These are phyloP conservation scores for Thraustochytrium sp. DNA, from an alignment of 352 stramenopile species.

Conservation along the genomic window DNA sequence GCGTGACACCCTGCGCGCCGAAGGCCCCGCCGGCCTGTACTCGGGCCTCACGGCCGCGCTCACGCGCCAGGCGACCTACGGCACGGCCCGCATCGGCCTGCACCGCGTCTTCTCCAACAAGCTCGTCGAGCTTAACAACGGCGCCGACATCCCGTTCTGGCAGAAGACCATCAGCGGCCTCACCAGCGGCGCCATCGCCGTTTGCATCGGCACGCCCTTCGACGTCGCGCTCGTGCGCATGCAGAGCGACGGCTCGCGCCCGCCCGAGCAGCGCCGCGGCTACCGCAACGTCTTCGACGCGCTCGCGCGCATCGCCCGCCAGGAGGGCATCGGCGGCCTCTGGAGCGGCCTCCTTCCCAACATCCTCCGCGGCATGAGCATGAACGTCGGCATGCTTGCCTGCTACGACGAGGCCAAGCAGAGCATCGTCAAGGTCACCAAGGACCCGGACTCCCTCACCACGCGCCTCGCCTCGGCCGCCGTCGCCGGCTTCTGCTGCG, in stretches of 20 bases:
- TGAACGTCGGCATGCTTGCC: conserved; percentile 99
- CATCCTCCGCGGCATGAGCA: conserved; percentile 92
- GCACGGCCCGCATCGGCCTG: conserved; percentile 57
- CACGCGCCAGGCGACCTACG: conserved; percentile 59
- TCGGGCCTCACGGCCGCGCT: conserved; percentile 61
- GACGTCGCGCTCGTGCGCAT: conserved; percentile 95
- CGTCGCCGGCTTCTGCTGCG: conserved; percentile 93
- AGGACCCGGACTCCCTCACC: conserved; percentile 54
- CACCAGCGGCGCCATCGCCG: conserved; percentile 54
- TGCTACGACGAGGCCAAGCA: conserved; percentile 98
- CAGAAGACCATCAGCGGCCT: conserved; percentile 49
- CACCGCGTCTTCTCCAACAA: conserved; percentile 50
- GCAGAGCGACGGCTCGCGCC: conserved; percentile 91
- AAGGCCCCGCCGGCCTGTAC: conserved; percentile 78
- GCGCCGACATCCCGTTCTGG: conserved; percentile 49
- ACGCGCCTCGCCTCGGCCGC: conserved; percentile 86
- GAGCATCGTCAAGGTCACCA: conserved; percentile 62
- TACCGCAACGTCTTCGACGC: conserved; percentile 99
- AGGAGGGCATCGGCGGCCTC: conserved; percentile 77
- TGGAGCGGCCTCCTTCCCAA: conserved; percentile 81
- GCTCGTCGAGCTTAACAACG: conserved; percentile 48
- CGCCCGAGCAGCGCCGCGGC: conserved; percentile 77
- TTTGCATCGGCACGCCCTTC: conserved; percentile 94
- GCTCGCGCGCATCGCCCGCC: conserved; percentile 72
- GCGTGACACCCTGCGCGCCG: conserved; percentile 67